A percentile compares a stretch with the other conserved stretches of the same genome.
Conservation (phyloP, 768 basidiomycete genomes). For the Amanita rubescens region DNA sequence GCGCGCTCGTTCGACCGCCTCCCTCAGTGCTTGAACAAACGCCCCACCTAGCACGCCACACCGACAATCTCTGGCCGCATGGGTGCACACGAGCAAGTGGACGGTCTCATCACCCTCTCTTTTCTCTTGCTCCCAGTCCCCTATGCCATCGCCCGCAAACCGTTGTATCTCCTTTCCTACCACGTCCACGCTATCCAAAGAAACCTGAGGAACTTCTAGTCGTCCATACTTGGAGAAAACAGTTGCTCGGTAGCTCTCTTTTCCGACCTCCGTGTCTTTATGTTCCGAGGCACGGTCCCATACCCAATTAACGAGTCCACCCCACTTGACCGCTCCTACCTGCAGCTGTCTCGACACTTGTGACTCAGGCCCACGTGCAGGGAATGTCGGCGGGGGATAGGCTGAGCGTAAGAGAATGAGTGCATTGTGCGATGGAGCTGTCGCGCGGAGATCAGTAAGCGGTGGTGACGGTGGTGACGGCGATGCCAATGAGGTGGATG, state of each 20-base stretch:
- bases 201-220: conserved; percentile 42
- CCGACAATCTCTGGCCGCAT: conserved; percentile 71
- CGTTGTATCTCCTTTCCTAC: conserved; percentile 31
- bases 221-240: conserved; percentile 45
- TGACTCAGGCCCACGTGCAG: conserved; percentile 34
- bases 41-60: conserved; percentile 61
- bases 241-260: conserved; percentile 28
- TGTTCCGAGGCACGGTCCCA: conserved; percentile 30
- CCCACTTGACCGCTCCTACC: conserved; percentile 35
- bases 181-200: conserved; percentile 42
- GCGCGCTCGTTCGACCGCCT: conserved; percentile 39
- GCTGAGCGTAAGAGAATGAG: conserved; percentile 51
- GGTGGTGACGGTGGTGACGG: neutral
- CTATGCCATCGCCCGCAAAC: conserved; percentile 15
- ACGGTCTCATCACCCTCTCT: conserved; percentile 17
- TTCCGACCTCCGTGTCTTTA: neutral
- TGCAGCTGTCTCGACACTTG: conserved; percentile 45
- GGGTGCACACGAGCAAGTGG: conserved; percentile 70
- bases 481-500: neutral
- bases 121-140: neutral
- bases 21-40: conserved; percentile 45
- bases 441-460: conserved; percentile 33
- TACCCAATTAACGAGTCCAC: conserved; percentile 54
- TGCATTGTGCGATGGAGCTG: conserved; percentile 41
- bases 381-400: conserved; percentile 41